Evolutionary conservation across 192 early-diverging fungal genomes (phyloP), one percentile per base, ranked within the genome.

Genomic region (Chytriomyces hyalinus): DNA sequence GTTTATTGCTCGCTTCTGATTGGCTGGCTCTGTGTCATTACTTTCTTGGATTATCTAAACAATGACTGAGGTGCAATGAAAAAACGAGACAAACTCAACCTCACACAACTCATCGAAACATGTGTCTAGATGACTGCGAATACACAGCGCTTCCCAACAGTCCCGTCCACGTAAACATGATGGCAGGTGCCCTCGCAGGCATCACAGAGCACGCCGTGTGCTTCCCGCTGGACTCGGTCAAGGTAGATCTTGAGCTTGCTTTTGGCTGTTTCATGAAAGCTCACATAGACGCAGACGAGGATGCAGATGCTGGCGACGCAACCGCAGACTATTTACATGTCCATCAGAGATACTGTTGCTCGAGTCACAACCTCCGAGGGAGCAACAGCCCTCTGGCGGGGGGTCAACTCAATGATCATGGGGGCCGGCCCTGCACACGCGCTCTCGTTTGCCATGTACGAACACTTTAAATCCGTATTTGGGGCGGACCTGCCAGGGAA

Each of bases 401-500:
- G 97, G 20, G 94, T 99, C n/a, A 93, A 90, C 77, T 95, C 94
- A n/a, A 95, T 99, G 4, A 90, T 97, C 15, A 68, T 97, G 67
- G 96, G 96, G 8, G 94, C 95, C 5, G 97, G 97, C 0, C 97
- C 97, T 3, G 94, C 96, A 5, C 97, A 99, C 75, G 97, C 97
- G 0, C 85, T 99, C 20, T 95, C 97, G 74, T 99, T 97, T 88
- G 95, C 93, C 9, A 92, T 92, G 3, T 99, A 99, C 83, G 97
- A 99, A 80, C 87, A 92, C 44, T 93, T 91, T 70, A 99, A 97
- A 83, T 87, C 92, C 49, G 64, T 87, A 15, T 92, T 96, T 73
- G 88, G 88, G 10, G 88, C 81, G 5, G 82, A 87, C 49, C 80
- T 81, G 15, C 61, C 78, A 49, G 89, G 89, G 49, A 85, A 88